These are phyloP conservation scores for Mortierella antarctica DNA, from an alignment of 192 early-diverging fungal species.

Conservation along the genomic window DNA sequence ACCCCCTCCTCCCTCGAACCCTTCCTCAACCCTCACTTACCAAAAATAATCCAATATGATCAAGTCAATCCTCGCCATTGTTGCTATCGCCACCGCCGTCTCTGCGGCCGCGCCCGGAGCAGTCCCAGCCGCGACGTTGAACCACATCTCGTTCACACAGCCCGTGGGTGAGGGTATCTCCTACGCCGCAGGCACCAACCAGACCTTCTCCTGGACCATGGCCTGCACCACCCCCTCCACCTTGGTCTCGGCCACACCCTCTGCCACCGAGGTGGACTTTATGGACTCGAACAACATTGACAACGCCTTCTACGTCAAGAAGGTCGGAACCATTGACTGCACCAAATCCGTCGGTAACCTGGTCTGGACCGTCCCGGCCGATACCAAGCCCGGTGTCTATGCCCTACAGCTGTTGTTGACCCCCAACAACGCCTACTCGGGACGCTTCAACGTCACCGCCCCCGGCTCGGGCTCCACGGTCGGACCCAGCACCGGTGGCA, in stretches of 20 bases:
- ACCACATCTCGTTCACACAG: slow-evolving; percentile 54
- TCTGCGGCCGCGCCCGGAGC: not conserved
- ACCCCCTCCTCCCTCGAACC: not conserved
- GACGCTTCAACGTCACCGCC: slow-evolving; percentile 41
- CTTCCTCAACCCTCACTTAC: not conserved
- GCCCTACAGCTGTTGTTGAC: slow-evolving; percentile 40
- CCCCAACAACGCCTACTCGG: slow-evolving; percentile 50
- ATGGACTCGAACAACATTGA: slow-evolving; percentile 56
- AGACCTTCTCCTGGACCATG: slow-evolving; percentile 55
- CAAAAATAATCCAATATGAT: slow-evolving; percentile 9
- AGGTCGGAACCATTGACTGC: slow-evolving; percentile 52
- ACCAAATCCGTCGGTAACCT: slow-evolving; percentile 45
- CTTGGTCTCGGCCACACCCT: slow-evolving; percentile 32
- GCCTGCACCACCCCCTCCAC: slow-evolving; percentile 30
- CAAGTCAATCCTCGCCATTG: slow-evolving; percentile 30
- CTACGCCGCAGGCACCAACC: slow-evolving; percentile 47
- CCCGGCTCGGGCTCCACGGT: slow-evolving; percentile 5
- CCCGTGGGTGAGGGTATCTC: slow-evolving; percentile 51
- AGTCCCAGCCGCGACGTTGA: not conserved
- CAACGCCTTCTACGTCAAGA: slow-evolving; percentile 55
- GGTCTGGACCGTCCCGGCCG: slow-evolving; percentile 51
- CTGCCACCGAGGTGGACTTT: slow-evolving; percentile 47
- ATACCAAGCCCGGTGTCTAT: slow-evolving; percentile 53
- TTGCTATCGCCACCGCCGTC: slow-evolving; percentile 8
- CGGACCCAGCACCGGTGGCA: slow-evolving; percentile 1